Evolutionary conservation across 495 filamentous ascomycete genomes (phyloP).

Genomic region (Viridothelium virens): DNA sequence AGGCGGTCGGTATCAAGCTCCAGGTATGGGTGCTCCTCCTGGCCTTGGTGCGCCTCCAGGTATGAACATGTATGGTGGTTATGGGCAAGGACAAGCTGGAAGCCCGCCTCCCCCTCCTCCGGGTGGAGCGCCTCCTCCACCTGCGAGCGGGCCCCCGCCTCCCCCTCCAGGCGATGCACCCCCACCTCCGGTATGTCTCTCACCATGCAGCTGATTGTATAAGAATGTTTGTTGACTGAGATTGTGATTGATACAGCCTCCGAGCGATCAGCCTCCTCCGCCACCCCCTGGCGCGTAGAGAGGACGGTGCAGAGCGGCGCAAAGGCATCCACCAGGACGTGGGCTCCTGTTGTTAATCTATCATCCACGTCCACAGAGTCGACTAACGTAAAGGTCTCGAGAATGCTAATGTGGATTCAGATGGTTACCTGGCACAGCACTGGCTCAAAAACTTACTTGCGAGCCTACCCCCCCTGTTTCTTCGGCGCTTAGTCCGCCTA

Average conservation of each 20-base stretch:
- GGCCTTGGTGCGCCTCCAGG: not conserved
- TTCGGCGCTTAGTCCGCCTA: not conserved
- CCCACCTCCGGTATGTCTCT: constrained; percentile 14
- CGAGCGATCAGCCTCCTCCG: constrained; percentile 15
- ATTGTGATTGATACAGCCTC: constrained; percentile 10
- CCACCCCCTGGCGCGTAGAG: constrained; percentile 14
- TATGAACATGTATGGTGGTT: constrained; percentile 7
- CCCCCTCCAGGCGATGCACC: constrained; percentile 17
- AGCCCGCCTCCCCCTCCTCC: constrained; percentile 8
- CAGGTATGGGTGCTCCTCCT: constrained; percentile 4
- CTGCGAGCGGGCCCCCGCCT: constrained; percentile 10
- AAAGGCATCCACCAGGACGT: too few species aligned
- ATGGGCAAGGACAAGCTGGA: constrained; percentile 11
- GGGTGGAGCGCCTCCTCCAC: constrained; percentile 11
- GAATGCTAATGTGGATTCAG: not conserved
- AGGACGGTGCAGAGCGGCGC: not conserved
- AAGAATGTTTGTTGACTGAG: not conserved
- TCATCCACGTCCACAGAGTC: too few species aligned
- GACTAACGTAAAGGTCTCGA: not conserved
- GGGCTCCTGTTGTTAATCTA: too few species aligned
- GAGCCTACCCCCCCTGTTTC: not conserved
- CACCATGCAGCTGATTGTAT: not conserved
- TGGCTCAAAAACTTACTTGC: not conserved
- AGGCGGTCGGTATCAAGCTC: constrained; percentile 2
- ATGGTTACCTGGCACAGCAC: not conserved